A percentile compares a stretch with the other conserved stretches of the same genome.
These are phyloP conservation scores for Yarrowia sp. DNA, from an alignment of 805 yeast genomes.

Conservation along the genomic window DNA sequence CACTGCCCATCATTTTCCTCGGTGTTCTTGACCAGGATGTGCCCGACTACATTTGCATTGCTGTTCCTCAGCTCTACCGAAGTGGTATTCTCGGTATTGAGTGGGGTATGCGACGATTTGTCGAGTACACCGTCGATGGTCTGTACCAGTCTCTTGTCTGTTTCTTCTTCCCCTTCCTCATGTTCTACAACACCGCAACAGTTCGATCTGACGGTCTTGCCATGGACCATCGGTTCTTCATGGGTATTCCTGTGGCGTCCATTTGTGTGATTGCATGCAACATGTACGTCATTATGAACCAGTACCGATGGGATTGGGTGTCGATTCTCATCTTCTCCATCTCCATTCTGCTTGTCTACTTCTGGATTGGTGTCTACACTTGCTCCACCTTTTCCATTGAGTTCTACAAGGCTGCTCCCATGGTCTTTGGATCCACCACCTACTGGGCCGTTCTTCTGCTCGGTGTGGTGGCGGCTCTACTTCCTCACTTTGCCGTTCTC, in stretches of 20 bases:
- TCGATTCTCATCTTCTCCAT: slow-evolving; percentile 60
- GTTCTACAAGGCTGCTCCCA: slow-evolving; percentile 69
- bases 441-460: slow-evolving; percentile 72
- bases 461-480: slow-evolving; percentile 60
- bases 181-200: slow-evolving; percentile 57
- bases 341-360: slow-evolving; percentile 64
- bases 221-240: slow-evolving; percentile 71
- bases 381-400: slow-evolving; percentile 59
- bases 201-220: slow-evolving; percentile 57
- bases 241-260: slow-evolving; percentile 68
- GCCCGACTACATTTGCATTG: slow-evolving; percentile 65
- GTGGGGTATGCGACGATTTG: slow-evolving; percentile 67
- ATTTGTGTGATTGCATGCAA: slow-evolving; percentile 71
- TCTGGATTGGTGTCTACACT: slow-evolving; percentile 87
- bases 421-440: slow-evolving; percentile 63
- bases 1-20: slow-evolving; percentile 76
- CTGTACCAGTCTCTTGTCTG: slow-evolving; percentile 74
- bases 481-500: slow-evolving; percentile 67
- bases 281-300: slow-evolving; percentile 69
- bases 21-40: slow-evolving; percentile 84
- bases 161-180: slow-evolving; percentile 72
- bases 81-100: slow-evolving; percentile 71
- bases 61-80: slow-evolving; percentile 74
- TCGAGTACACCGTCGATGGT: slow-evolving; percentile 73
- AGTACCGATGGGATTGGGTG: slow-evolving; percentile 81